A percentile compares a stretch with the other conserved stretches of the same genome.
phyloP scores from a whole-genome alignment of 2,329 filamentous ascomycete genomes.

The Aspergillus pseudotamarii region DNA sequence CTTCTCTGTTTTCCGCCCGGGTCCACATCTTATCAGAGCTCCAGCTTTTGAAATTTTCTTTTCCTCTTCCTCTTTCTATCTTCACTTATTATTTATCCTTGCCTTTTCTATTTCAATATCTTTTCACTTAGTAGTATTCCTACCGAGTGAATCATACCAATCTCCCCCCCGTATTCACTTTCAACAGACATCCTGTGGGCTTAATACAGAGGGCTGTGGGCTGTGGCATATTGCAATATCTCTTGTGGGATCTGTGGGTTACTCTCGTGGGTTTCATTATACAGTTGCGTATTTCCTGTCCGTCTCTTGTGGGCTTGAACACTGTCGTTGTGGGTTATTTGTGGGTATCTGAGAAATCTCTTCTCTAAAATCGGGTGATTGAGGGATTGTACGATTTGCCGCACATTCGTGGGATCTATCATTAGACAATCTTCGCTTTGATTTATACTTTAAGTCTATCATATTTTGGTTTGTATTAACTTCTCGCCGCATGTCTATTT shows the following conservation, averaged over 20 bases:
- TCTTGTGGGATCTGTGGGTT: conserved; percentile 46
- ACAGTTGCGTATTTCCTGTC: conserved; percentile 45
- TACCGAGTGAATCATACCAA: conserved; percentile 10
- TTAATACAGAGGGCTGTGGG: conserved; percentile 47
- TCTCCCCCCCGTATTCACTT: conserved; percentile 22
- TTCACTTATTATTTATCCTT: conserved; percentile 9
- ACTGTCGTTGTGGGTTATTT: conserved; percentile 45
- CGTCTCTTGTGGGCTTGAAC: conserved; percentile 48
- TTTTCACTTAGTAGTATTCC: conserved; percentile 21
- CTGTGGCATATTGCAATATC: conserved; percentile 44
- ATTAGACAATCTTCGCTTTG: conserved; percentile 21
- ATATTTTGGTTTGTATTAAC: conserved; percentile 7
- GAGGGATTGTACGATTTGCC: conserved; percentile 41
- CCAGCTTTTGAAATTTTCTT: conserved; percentile 27
- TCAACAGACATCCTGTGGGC: conserved; percentile 43
- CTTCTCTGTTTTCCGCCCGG: conserved; percentile 18
- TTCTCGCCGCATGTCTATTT: neutral
- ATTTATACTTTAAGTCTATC: conserved; percentile 5
- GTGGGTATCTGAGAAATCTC: conserved; percentile 38
- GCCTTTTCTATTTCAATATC: conserved; percentile 16
- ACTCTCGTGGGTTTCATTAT: conserved; percentile 45
- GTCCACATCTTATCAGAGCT: conserved; percentile 31
- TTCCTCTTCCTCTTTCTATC: conserved; percentile 20
- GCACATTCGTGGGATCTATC: conserved; percentile 33
- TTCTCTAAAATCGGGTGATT: conserved; percentile 37